Evolutionary conservation across 768 basidiomycete species (phyloP).

Genomic region (Lanmaoa rubissima): DNA sequence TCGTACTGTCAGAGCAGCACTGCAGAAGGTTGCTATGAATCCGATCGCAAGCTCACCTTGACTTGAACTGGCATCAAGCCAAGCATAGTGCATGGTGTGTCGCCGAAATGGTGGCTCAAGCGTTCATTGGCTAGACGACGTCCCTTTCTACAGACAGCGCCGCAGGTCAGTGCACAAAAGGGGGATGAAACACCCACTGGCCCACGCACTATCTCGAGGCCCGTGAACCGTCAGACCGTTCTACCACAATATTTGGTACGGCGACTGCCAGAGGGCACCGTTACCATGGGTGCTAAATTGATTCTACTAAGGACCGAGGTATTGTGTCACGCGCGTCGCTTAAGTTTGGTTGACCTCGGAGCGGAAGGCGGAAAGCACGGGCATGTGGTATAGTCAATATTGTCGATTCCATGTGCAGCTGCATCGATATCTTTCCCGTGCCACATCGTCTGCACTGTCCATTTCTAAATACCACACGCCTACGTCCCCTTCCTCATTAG

Average conservation of each 20-base stretch:
- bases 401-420: conserved; percentile 14
- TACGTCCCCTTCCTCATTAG: conserved; percentile 13
- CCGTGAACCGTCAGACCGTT: no score
- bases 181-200: no score
- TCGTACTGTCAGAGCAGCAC: neutral
- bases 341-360: conserved; percentile 5
- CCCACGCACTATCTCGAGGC: no score
- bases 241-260: no score
- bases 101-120: no score
- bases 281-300: no score
- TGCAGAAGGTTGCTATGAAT: neutral
- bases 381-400: conserved; percentile 25
- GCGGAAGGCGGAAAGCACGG: conserved; percentile 28
- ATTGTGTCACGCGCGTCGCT: conserved; percentile 5
- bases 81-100: neutral
- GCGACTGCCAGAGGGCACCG: no score
- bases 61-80: neutral
- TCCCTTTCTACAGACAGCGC: neutral
- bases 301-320: no score
- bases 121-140: no score
- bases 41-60: neutral
- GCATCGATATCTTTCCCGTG: conserved; percentile 24
- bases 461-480: neutral
- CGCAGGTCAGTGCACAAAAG: neutral
- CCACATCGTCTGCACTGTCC: conserved; percentile 1